phyloP scores from a whole-genome alignment of 495 filamentous ascomycete genomes.

The Lasiosphaeria hispida region DNA sequence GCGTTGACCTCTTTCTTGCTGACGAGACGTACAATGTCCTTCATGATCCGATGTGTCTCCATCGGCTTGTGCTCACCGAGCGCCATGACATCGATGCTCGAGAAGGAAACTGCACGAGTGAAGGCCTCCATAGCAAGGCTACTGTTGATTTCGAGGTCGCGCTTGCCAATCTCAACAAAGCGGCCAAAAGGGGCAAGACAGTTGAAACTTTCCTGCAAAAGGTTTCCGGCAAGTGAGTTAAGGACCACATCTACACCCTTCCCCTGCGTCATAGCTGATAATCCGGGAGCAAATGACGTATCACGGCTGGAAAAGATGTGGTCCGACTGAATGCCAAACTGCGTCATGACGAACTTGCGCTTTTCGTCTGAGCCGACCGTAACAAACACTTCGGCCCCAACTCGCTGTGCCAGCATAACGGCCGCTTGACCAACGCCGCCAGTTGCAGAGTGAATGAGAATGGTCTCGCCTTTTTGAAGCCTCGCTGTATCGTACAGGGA shows the following conservation, averaged over 20 bases:
- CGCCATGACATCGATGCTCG: constrained; percentile 31
- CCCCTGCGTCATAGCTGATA: constrained; percentile 47
- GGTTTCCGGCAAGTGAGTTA: constrained; percentile 57
- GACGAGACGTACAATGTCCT: constrained; percentile 42
- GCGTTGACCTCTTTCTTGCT: constrained; percentile 31
- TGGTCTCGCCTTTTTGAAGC: constrained; percentile 47
- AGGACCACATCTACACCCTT: constrained; percentile 59
- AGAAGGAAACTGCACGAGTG: constrained; percentile 29
- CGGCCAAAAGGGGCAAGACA: constrained; percentile 55
- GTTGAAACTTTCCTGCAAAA: constrained; percentile 51
- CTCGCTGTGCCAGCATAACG: constrained; percentile 49
- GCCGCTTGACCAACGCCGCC: constrained; percentile 59
- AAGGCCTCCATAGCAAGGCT: constrained; percentile 44
- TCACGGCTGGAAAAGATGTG: constrained; percentile 53
- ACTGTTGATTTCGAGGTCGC: constrained; percentile 37
- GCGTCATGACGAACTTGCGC: constrained; percentile 43
- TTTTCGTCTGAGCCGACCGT: constrained; percentile 51
- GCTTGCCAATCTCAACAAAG: constrained; percentile 57
- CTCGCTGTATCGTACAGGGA: constrained; percentile 38
- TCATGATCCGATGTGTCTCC: constrained; percentile 39
- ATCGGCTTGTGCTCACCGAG: constrained; percentile 25
- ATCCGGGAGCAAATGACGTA: constrained; percentile 38
- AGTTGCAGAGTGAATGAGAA: constrained; percentile 59
- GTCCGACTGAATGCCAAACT: constrained; percentile 47
- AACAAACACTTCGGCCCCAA: constrained; percentile 54